Evolutionary conservation across 73 alveolate genomes (phyloP), one percentile per base, ranked within the genome.

Genomic region (Uronychia setigera): DNA sequence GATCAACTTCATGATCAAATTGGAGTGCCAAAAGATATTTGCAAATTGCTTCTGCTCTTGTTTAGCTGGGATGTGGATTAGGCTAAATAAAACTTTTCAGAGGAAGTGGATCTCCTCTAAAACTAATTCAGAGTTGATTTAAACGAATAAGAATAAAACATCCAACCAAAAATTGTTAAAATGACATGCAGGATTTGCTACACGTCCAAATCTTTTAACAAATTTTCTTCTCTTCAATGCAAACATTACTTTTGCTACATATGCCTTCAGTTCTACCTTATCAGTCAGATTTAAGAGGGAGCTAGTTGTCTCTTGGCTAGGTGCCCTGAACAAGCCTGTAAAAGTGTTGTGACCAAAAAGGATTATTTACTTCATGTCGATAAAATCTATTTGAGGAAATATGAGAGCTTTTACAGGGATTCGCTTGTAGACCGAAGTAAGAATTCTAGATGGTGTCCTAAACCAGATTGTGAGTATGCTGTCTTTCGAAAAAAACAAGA

Each of bases 401-500:
- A 90, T 77, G 13, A 35, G 80, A 90, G 80, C 57, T 90, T 82
- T 82, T 80, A 35, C 58, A 74, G 90, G 32, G 74, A 90, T 46
- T 83, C 92, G 13, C 85, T 74, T 67, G 74, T 91, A 1, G 95
- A 90, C 31, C 92, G 84, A 31, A 81, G 86, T 67, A 88, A 88
- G 57, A 84, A 76, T 29, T 77, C 84, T n/a, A 81, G 83, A 25
- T 92, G 97, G 97, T 92, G 97, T 80, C 94, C 97, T 26, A 34
- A 74, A 29, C 87, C 91, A 26, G 93, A 92, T 58, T 92, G 97
- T 46, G 90, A 81, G 35, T 60, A 74, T n/a, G n/a, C 78, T 79
- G 93, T 33, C 88, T 83, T 5, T 87, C 79, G 78, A 87, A 85
- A 76, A 76, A 84, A 0, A 91, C 97, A 14, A n/a, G n/a, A n/a